Conservation (phyloP, 2,329 filamentous ascomycete species). For the Dichotomopilus funicola region DNA sequence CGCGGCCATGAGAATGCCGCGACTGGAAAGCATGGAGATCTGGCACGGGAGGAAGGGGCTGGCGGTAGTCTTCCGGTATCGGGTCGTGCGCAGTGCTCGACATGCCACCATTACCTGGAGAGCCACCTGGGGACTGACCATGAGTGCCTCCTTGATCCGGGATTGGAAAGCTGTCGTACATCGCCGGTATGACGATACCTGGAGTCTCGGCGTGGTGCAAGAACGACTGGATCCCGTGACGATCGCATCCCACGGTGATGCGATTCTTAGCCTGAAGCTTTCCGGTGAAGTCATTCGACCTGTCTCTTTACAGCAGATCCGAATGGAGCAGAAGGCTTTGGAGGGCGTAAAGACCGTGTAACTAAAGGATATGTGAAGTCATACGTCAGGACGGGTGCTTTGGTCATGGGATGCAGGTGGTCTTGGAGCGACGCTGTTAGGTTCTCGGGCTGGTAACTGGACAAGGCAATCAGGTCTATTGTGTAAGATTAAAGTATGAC, state of each 20-base stretch:
- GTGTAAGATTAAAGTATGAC: no score
- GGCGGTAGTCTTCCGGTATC: not conserved
- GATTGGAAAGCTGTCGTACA: constrained; percentile 1
- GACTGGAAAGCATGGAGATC: constrained; percentile 1
- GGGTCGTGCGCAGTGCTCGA: not conserved
- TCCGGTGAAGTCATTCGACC: not conserved
- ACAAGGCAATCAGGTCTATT: no score
- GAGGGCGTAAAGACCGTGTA: not conserved
- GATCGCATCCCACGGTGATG: not conserved
- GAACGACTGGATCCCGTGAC: not conserved
- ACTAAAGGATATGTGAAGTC: no score
- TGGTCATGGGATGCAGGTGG: no score
- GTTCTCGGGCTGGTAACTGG: no score
- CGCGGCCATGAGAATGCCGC: not conserved
- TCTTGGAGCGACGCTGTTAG: no score
- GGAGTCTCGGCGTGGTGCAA: not conserved
- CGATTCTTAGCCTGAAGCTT: not conserved
- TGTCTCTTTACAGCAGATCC: not conserved
- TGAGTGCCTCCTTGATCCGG: not conserved
- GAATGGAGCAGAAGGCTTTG: not conserved
- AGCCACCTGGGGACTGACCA: not conserved
- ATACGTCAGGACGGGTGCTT: no score
- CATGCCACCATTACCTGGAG: not conserved
- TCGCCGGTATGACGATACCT: not conserved
- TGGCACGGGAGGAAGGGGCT: not conserved